phyloP scores from a whole-genome alignment of 139 green algal species.

The Volvox africanus region DNA sequence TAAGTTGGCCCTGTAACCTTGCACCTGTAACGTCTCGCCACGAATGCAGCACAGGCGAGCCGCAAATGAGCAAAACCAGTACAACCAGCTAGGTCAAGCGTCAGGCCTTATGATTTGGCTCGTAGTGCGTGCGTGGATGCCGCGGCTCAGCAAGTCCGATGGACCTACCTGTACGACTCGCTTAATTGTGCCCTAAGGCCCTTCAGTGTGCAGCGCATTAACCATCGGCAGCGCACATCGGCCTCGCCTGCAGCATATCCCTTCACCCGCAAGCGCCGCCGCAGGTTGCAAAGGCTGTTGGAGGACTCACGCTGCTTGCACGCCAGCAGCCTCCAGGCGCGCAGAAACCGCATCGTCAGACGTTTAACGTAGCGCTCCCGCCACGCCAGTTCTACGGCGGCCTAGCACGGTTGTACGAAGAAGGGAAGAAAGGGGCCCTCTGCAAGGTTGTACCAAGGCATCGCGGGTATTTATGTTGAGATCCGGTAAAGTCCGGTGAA shows the following conservation, averaged over 20 bases:
- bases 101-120: no score
- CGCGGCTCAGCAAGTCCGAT: no score
- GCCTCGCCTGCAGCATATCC: background rate
- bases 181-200: background rate
- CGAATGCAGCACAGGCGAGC: background rate
- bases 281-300: constrained; percentile 3
- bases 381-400: background rate
- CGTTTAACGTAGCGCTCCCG: background rate
- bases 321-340: background rate
- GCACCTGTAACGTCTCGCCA: background rate
- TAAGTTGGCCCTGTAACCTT: no score
- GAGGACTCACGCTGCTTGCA: background rate
- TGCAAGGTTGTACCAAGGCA: no score
- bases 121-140: no score
- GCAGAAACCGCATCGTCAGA: background rate
- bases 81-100: no score
- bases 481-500: no score
- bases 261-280: constrained; percentile 6
- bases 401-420: background rate
- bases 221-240: background rate
- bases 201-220: background rate
- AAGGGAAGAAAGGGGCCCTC: no score
- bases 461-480: no score
- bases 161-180: background rate
- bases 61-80: background rate